phyloP scores from a whole-genome alignment of 164 flowering plant species.

The Magnolia kwangsiensis region DNA sequence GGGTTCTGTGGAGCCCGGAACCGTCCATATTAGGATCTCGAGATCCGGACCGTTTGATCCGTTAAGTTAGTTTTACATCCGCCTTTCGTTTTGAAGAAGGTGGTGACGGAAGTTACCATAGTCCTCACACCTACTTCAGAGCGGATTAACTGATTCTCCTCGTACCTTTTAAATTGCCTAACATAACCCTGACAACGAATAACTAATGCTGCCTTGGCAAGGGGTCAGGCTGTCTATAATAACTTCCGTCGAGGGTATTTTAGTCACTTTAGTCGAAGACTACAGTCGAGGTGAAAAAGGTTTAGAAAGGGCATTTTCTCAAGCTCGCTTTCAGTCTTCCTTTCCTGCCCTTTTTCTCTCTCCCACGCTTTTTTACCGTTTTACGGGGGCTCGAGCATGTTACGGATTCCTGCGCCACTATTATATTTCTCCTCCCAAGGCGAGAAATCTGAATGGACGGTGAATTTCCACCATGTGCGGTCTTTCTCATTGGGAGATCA shows the following conservation, averaged over 20 bases:
- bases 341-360: neutral
- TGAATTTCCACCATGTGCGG: no score
- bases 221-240: no score
- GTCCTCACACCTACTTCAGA: neutral
- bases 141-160: neutral
- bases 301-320: no score
- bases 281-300: neutral
- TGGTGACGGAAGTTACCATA: no score
- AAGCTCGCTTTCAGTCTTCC: neutral
- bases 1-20: no score
- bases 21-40: constrained; percentile 33
- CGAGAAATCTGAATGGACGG: no score
- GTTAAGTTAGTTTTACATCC: constrained; percentile 18
- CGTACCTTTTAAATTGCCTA: no score
- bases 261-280: neutral
- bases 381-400: constrained; percentile 20
- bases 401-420: neutral
- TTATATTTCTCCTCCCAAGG: no score
- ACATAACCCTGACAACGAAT: no score
- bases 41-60: constrained; percentile 25
- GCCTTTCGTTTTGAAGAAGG: neutral
- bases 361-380: constrained; percentile 11
- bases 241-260: neutral
- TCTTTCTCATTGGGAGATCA: no score
- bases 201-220: no score